These are phyloP conservation scores for Glycine latifolia DNA, from an alignment of 306 rosid genomes.

Conservation along the genomic window DNA sequence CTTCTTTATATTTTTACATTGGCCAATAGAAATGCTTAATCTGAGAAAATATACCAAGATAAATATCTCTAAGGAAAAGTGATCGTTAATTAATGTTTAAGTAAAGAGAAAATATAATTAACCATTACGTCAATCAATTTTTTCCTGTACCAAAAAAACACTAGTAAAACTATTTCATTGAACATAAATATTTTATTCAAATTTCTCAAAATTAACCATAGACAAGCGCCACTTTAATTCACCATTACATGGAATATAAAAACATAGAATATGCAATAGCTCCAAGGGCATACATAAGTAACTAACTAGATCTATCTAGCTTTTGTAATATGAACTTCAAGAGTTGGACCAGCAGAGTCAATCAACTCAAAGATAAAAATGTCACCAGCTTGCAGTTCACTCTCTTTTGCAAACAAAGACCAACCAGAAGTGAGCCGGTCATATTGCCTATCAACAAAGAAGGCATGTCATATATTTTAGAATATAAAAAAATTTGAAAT, in stretches of 20 bases:
- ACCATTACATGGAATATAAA: neutral
- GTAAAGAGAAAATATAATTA: too few relatives aligned
- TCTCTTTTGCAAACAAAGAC: neutral
- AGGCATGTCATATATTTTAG: too few relatives aligned
- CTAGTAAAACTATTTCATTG: too few relatives aligned
- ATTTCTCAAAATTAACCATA: neutral
- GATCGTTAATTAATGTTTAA: too few relatives aligned
- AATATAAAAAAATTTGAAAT: too few relatives aligned
- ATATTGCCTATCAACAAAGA: neutral
- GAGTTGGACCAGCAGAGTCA: neutral
- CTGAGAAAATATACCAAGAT: too few relatives aligned
- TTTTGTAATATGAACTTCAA: constrained; percentile 17
- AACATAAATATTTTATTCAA: neutral
- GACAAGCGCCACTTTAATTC: neutral
- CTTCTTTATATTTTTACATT: too few relatives aligned
- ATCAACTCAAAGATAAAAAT: constrained; percentile 30
- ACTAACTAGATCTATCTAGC: neutral
- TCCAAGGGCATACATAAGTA: neutral
- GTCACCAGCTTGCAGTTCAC: neutral
- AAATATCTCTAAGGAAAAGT: too few relatives aligned
- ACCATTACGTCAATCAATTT: too few relatives aligned
- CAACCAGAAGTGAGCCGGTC: neutral
- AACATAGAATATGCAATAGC: neutral
- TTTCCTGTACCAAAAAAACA: too few relatives aligned
- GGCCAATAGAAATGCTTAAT: too few relatives aligned